Conservation (phyloP, 306 rosid species). For the Ceratonia siliqua region DNA sequence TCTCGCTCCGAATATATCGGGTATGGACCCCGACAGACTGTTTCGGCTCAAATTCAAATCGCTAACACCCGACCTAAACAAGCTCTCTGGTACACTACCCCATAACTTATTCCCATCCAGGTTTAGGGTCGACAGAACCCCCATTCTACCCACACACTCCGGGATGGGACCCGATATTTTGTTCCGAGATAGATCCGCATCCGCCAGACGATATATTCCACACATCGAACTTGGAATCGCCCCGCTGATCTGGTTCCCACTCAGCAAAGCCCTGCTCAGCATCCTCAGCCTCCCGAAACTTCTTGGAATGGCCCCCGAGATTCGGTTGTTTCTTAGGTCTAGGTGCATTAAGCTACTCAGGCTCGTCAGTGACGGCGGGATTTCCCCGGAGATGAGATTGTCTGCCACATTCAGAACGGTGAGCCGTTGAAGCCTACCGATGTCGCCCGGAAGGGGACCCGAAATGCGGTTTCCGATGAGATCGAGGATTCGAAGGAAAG, state of each 20-base stretch:
- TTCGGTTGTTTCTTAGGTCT: slow-evolving; percentile 76
- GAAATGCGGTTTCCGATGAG: slow-evolving; percentile 75
- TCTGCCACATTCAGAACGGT: slow-evolving; percentile 86
- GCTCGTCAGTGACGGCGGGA: slow-evolving; percentile 63
- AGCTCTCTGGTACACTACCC: slow-evolving; percentile 59
- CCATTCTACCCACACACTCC: slow-evolving; percentile 64
- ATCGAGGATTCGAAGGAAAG: slow-evolving; percentile 83
- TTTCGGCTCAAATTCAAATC: slow-evolving; percentile 78
- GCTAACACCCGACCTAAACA: slow-evolving; percentile 60
- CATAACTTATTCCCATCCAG: slow-evolving; percentile 64
- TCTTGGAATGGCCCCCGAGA: slow-evolving; percentile 61
- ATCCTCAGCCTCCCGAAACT: slow-evolving; percentile 54
- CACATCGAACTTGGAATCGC: slow-evolving; percentile 58
- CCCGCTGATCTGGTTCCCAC: slow-evolving; percentile 70
- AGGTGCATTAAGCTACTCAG: slow-evolving; percentile 68
- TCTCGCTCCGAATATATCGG: slow-evolving; percentile 57
- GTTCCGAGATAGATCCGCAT: slow-evolving; percentile 80
- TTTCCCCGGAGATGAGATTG: slow-evolving; percentile 59
- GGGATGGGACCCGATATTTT: slow-evolving; percentile 69
- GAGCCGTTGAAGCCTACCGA: slow-evolving; percentile 64
- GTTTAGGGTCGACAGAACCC: slow-evolving; percentile 68
- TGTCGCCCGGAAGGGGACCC: slow-evolving; percentile 59
- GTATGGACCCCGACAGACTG: slow-evolving; percentile 52
- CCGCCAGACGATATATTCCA: slow-evolving; percentile 76
- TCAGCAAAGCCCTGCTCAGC: slow-evolving; percentile 85